A percentile compares a stretch with the other conserved stretches of the same genome.
These are phyloP conservation scores for Pachyrhizus erosus DNA, from an alignment of 306 rosid species.

Conservation along the genomic window DNA sequence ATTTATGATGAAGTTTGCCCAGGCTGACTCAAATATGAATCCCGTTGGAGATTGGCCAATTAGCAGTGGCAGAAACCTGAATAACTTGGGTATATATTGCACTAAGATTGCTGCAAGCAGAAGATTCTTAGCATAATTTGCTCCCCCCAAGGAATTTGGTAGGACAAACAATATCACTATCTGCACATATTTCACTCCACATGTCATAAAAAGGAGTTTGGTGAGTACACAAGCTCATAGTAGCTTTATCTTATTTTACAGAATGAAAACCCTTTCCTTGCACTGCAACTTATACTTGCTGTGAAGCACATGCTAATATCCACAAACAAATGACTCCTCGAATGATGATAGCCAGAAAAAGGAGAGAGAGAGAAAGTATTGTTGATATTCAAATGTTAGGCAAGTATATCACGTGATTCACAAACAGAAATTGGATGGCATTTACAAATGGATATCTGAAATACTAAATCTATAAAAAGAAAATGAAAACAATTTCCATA, in stretches of 20 bases:
- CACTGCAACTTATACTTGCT: not conserved
- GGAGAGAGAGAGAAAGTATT: not conserved
- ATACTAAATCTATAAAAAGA: not conserved
- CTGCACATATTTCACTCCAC: constrained; percentile 55
- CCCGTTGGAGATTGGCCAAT: constrained; percentile 76
- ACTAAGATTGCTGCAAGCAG: constrained; percentile 64
- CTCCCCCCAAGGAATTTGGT: constrained; percentile 63
- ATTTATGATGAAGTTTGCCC: constrained; percentile 81
- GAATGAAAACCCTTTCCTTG: constrained; percentile 18
- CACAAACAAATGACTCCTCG: not conserved
- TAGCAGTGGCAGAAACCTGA: constrained; percentile 72
- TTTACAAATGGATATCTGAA: not conserved
- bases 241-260: not conserved
- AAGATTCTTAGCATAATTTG: constrained; percentile 78
- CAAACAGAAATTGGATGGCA: not conserved
- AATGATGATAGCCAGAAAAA: not conserved
- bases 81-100: constrained; percentile 79
- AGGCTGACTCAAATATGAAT: constrained; percentile 88
- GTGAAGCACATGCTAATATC: not conserved
- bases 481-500: not conserved
- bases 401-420: constrained; percentile 5
- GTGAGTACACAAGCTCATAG: not conserved
- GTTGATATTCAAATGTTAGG: constrained; percentile 3
- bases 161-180: constrained; percentile 63
- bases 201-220: constrained; percentile 19